phyloP scores from a whole-genome alignment of 495 filamentous ascomycete species.

The Cercophora samala region DNA sequence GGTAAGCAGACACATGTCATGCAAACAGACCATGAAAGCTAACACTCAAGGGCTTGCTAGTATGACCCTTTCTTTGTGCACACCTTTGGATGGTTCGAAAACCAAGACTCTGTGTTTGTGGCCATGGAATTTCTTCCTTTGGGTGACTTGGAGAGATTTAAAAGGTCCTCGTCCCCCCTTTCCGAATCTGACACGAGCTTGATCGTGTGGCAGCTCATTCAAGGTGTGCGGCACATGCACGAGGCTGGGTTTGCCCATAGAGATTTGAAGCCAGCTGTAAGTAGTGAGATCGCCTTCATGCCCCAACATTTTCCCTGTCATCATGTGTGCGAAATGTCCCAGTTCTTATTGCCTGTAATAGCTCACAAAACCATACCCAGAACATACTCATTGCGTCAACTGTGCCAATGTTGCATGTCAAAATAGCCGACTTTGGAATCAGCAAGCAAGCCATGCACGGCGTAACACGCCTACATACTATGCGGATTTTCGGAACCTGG shows the following conservation, averaged over 20 bases:
- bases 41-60: slow-evolving; percentile 4
- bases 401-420: slow-evolving; percentile 38
- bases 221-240: slow-evolving; percentile 48
- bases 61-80: slow-evolving; percentile 31
- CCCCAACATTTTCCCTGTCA: background rate
- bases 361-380: slow-evolving; percentile 12
- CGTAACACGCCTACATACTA: slow-evolving; percentile 5
- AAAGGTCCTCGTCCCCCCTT: slow-evolving; percentile 9
- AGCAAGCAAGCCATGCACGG: slow-evolving; percentile 30
- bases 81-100: slow-evolving; percentile 42
- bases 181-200: slow-evolving; percentile 32
- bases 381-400: slow-evolving; percentile 16
- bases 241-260: slow-evolving; percentile 46
- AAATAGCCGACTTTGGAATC: slow-evolving; percentile 52
- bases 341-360: background rate
- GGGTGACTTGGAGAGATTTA: slow-evolving; percentile 30
- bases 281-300: background rate
- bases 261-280: slow-evolving; percentile 47
- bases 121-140: slow-evolving; percentile 41
- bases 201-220: slow-evolving; percentile 41
- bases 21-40: background rate
- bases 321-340: background rate
- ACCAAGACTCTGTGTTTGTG: slow-evolving; percentile 29
- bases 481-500: slow-evolving; percentile 10
- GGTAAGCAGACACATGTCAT: background rate